Base-by-base conservation (phyloP, 371 early-diverging fungal species). In the Mortierella sp. region DNA sequence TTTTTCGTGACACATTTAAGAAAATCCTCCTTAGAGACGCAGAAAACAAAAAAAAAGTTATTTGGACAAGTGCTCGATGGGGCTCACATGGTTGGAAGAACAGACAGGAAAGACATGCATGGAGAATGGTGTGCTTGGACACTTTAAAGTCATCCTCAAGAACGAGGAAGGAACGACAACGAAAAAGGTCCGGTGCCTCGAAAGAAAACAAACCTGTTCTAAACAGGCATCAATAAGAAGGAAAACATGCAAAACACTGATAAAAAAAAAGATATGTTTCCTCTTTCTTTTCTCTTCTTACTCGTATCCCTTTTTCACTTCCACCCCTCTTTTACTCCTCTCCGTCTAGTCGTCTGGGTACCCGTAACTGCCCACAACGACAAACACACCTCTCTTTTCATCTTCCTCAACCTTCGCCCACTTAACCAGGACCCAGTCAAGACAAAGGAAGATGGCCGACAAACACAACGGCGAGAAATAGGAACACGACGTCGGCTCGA, bases 311-410 rank as follows among this genome's bases (percentile, higher is more conserved):
- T 19, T 53, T n/a, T 64, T n/a, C 16, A 11, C 34, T 26, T 26
- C 21, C 48, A 6, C 59, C 16, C 9, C 72, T 44, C 69, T 54
- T 11, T 51, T 55, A 57, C 31, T 69, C 54, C 59, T 21, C 71
- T 26, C 73, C 24, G 53, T 54, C 21, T 21, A 26, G 10, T 28
- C 77, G 67, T 72, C 69, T 73, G 78, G 78, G 73, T 73, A 69
- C 21, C 69, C 73, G 73, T 73, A 67, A 73, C 72, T 71, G 64
- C 69, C 72, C 64, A 54, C 78, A 13, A 5, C 40, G 50, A 50
- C 31, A 43, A 14, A 71, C 71, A 43, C 19, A 4, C 73, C 37
- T 67, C 3, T 54, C 1, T 34, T 16, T n/a, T 1, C 14, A 34
- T 2, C 26, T 21, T 28, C n/a, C 34, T 16, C 51, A 3, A 43